A percentile compares a stretch with the other conserved stretches of the same genome.
Evolutionary conservation across 202 grass and related monocot species (phyloP).

Genomic region (Setaria italica): DNA sequence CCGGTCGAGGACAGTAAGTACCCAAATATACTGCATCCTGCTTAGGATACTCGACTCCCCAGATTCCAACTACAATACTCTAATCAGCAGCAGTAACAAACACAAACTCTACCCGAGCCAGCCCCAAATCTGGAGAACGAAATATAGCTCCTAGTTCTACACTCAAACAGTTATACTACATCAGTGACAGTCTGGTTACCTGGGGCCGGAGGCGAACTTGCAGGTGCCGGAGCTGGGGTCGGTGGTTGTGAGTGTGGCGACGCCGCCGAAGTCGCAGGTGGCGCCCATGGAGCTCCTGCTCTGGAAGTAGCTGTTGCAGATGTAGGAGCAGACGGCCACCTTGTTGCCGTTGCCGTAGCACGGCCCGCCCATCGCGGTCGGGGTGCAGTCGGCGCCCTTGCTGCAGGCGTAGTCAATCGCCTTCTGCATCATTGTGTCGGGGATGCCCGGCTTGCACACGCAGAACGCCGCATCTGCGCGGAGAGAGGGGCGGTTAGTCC

Average conservation of each 20-base stretch:
- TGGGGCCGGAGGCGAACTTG: constrained; percentile 44
- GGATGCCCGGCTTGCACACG: constrained; percentile 52
- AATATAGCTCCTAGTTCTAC: not conserved
- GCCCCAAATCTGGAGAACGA: not conserved
- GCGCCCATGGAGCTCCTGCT: constrained; percentile 51
- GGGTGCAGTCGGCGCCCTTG: constrained; percentile 77
- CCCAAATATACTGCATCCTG: constrained; percentile 16
- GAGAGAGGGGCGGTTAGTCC: not conserved
- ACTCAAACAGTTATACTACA: not conserved
- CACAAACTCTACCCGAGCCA: no score
- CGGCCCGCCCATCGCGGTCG: constrained; percentile 45
- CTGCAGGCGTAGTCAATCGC: constrained; percentile 91
- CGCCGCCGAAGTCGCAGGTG: constrained; percentile 83
- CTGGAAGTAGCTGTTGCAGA: constrained; percentile 88
- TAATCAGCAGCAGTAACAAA: not conserved
- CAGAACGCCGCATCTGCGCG: constrained; percentile 73
- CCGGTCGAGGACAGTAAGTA: not conserved
- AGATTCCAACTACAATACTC: constrained; percentile 38
- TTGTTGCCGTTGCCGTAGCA: constrained; percentile 59
- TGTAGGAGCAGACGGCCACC: constrained; percentile 73
- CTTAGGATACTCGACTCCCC: constrained; percentile 18
- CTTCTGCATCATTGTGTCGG: constrained; percentile 57
- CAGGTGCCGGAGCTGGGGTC: constrained; percentile 69
- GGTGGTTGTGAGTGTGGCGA: constrained; percentile 40
- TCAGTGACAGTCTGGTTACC: not conserved